Evolutionary conservation across 2,329 filamentous ascomycete species (phyloP).

Genomic region (Phyllosticta citrichinensis): DNA sequence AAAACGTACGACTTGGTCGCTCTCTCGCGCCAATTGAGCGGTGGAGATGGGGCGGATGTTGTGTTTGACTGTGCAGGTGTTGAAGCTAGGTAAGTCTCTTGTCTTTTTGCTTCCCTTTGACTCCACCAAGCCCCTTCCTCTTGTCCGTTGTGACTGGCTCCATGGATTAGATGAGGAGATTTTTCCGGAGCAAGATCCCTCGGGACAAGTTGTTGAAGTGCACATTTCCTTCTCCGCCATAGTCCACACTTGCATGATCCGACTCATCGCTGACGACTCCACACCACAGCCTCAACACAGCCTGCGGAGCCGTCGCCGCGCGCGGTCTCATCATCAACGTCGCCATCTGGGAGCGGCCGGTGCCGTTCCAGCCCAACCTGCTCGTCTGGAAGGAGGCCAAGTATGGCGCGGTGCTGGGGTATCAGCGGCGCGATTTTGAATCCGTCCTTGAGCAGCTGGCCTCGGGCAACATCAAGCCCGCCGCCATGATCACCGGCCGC

Average conservation of each 20-base stretch:
- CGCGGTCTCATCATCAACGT: constrained; percentile 53
- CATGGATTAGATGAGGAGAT: neutral
- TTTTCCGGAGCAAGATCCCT: neutral
- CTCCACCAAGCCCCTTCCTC: neutral
- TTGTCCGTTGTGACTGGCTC: too few relatives aligned
- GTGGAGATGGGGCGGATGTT: constrained; percentile 44
- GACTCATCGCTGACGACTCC: neutral
- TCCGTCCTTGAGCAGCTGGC: constrained; percentile 46
- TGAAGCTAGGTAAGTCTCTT: constrained; percentile 25
- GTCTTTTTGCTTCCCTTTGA: constrained; percentile 8
- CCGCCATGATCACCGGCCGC: constrained; percentile 51
- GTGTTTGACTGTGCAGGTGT: constrained; percentile 55
- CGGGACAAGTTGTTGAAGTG: neutral
- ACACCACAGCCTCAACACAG: constrained; percentile 19
- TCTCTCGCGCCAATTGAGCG: constrained; percentile 37
- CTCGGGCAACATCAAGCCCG: constrained; percentile 41
- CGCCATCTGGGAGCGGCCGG: constrained; percentile 52
- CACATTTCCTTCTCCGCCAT: neutral
- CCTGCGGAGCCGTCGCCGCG: constrained; percentile 40
- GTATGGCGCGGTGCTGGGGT: constrained; percentile 41
- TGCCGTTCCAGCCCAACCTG: constrained; percentile 45
- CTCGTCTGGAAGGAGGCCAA: constrained; percentile 44
- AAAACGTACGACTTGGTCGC: constrained; percentile 40
- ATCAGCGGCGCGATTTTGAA: constrained; percentile 45
- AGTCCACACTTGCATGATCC: neutral